phyloP scores from a whole-genome alignment of 1,139 yeast genomes.

The Taiozyma sp. region DNA sequence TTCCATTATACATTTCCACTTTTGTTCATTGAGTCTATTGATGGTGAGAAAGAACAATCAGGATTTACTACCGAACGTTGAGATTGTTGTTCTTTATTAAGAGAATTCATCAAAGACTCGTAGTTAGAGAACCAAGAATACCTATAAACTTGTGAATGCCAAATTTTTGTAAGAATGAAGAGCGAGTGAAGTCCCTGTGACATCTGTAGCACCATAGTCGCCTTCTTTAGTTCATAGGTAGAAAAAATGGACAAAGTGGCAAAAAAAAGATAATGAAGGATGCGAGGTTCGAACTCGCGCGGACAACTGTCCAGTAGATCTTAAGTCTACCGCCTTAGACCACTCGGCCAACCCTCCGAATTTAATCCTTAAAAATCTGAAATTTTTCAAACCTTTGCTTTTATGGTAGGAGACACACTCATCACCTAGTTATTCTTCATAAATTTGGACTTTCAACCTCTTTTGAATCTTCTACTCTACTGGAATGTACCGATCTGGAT shows the following conservation, averaged over 20 bases:
- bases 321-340: slow-evolving; percentile 21
- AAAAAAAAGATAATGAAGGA: slow-evolving; percentile 46
- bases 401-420: neutral
- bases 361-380: neutral
- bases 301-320: slow-evolving; percentile 35
- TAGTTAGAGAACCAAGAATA: neutral
- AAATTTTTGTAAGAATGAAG: too few relatives aligned
- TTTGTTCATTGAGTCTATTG: neutral
- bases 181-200: neutral
- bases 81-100: neutral
- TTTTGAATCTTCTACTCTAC: too few relatives aligned
- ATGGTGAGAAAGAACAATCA: neutral
- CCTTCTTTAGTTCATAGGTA: neutral
- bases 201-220: neutral
- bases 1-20: slow-evolving; percentile 3
- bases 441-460: neutral
- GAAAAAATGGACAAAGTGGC: neutral
- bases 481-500: neutral
- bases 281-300: slow-evolving; percentile 80
- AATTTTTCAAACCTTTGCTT: neutral
- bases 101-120: neutral
- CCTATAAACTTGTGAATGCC: neutral
- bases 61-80: neutral
- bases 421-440: neutral
- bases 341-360: slow-evolving; percentile 20